These are phyloP conservation scores for Fibroporia radiculosa DNA, from an alignment of 768 basidiomycete species.

Conservation along the genomic window DNA sequence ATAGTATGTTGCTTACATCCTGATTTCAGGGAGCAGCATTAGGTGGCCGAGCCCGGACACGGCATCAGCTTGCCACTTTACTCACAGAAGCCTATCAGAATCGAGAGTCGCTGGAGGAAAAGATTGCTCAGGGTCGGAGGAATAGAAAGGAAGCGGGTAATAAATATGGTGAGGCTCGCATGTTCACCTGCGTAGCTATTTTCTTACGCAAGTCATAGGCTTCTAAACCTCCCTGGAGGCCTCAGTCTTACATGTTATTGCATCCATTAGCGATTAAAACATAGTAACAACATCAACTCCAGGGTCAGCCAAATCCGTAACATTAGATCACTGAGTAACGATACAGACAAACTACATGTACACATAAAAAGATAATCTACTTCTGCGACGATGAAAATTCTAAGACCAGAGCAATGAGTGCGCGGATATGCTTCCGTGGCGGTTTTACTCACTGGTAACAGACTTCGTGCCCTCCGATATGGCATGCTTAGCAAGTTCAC, in stretches of 20 bases:
- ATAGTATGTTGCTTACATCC: background rate
- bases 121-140: constrained; percentile 72
- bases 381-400: constrained; percentile 43
- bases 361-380: constrained; percentile 10
- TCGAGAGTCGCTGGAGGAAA: constrained; percentile 75
- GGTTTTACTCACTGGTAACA: constrained; percentile 47
- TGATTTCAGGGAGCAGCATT: constrained; percentile 55
- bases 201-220: constrained; percentile 5
- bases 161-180: constrained; percentile 64
- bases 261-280: too few relatives aligned
- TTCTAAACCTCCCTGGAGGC: constrained; percentile 11
- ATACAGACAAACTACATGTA: constrained; percentile 14
- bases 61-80: constrained; percentile 76
- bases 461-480: constrained; percentile 80
- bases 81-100: constrained; percentile 80
- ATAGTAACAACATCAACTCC: background rate
- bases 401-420: constrained; percentile 17
- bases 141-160: constrained; percentile 88
- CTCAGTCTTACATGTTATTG: too few relatives aligned
- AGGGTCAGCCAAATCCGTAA: background rate
- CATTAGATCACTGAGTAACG: constrained; percentile 13
- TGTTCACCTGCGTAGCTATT: background rate
- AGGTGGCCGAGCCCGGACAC: constrained; percentile 58
- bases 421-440: background rate
- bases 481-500: constrained; percentile 82